Base-by-base conservation (phyloP, 2,329 filamentous ascomycete genomes). In the Colletotrichum sansevieriae region DNA sequence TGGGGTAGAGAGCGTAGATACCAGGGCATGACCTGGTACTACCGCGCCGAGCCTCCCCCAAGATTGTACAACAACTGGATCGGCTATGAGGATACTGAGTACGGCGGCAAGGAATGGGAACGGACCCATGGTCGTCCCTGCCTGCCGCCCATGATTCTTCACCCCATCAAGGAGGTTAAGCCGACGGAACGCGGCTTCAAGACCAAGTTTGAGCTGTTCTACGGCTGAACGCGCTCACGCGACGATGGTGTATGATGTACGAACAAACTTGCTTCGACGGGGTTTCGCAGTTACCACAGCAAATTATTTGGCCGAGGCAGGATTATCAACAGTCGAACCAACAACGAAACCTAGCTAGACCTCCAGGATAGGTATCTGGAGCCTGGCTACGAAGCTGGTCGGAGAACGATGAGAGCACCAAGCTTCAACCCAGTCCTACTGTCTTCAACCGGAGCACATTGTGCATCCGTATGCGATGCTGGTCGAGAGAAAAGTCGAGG, bases 51-150 rank as follows among this genome's bases (percentile, higher is more conserved):
- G 56, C 85, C 87, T 8, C 87, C 88, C 1, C 85, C 85, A 73
- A 81, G 87, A 47, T 74, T 90, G 46, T 90, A 87, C 77, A 88
- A 88, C 79, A 89, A 90, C 78, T 89, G 87, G 83, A 84, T 90
- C 80, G 88, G 88, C 20, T 88, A 85, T 78, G 80, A 83, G 68
- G 87, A 90, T 72, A 85, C 82, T 12, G 82, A 77, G 12, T 78
- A 88, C 22, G 88, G 88, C 18, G 88, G 88, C 2, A 71, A 77
- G 44, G 78, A 83, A 54, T 90, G 87, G 87, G 88, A 90, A 75
- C 78, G 82, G 68, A 74, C 77, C 35, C 78, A 89, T 73, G 88
- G 88, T 15, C 83, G 87, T 35, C 80, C 85, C 9, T 90, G 88
- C 74, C 76, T 90, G 47, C 88, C 88, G 6, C 83, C 86, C 1